phyloP scores from a whole-genome alignment of 129 eudicot genomes.

The Flaveria brownii region DNA sequence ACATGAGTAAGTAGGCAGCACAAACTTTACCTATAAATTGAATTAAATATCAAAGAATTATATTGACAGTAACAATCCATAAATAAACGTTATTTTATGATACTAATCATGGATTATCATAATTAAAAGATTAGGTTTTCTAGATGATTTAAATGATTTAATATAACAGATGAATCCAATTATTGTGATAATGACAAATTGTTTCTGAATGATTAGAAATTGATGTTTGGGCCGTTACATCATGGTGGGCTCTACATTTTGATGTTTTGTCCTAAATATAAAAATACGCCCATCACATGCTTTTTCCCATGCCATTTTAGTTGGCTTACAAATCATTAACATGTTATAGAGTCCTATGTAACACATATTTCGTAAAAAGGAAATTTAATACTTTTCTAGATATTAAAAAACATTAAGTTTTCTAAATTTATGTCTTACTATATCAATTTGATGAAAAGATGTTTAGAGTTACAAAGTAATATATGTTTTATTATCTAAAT shows the following conservation, averaged over 20 bases:
- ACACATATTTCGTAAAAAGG: background rate
- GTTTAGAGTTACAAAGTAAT: background rate
- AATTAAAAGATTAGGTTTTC: background rate
- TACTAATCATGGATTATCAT: background rate
- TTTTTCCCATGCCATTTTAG: constrained; percentile 8
- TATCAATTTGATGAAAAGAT: background rate
- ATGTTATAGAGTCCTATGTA: constrained; percentile 10
- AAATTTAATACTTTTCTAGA: background rate
- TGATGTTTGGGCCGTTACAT: constrained; percentile 10
- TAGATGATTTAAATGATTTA: background rate
- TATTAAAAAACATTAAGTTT: background rate
- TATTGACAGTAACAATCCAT: too few relatives aligned
- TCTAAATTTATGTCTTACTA: background rate
- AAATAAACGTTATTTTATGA: too few relatives aligned
- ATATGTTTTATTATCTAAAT: background rate
- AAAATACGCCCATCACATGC: background rate
- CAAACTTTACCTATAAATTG: background rate
- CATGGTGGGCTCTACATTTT: constrained; percentile 25
- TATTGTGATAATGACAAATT: constrained; percentile 26
- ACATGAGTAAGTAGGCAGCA: too few relatives aligned
- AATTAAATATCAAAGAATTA: background rate
- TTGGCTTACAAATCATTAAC: constrained; percentile 3
- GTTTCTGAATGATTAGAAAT: constrained; percentile 24
- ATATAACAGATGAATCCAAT: background rate
- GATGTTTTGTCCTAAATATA: constrained; percentile 14